A percentile compares a stretch with the other conserved stretches of the same genome.
These are phyloP conservation scores for Cylindrotheca fusiformis DNA, from an alignment of 108 stramenopile species.

Conservation along the genomic window DNA sequence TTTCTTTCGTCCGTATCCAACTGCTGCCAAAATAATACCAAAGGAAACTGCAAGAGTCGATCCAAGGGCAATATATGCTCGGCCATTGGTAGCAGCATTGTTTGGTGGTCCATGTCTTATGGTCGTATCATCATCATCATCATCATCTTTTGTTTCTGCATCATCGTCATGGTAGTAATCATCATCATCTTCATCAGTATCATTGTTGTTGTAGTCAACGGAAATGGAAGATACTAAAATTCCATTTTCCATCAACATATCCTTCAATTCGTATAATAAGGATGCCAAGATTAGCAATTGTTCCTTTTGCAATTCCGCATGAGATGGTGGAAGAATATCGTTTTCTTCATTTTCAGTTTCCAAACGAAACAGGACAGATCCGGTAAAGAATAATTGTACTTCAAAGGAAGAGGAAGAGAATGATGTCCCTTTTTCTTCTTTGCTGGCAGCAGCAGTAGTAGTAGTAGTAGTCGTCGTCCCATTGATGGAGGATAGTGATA, in stretches of 20 bases:
- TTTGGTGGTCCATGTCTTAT: background rate
- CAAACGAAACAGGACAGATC: no score
- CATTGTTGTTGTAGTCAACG: background rate
- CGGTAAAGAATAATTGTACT: no score
- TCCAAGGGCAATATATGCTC: background rate
- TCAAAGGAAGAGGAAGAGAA: no score
- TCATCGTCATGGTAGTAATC: background rate
- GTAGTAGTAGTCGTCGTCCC: no score
- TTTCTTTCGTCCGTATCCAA: background rate
- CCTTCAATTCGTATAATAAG: background rate
- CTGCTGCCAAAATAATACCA: background rate
- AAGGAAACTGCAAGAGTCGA: background rate
- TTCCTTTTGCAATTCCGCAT: background rate
- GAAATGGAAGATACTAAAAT: background rate
- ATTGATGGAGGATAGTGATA: no score
- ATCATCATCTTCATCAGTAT: background rate
- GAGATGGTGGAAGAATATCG: no score
- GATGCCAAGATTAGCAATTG: background rate
- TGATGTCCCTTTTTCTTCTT: no score
- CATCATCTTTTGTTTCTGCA: no score
- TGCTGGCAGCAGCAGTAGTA: no score
- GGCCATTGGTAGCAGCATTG: background rate
- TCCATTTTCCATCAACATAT: background rate
- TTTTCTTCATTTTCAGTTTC: no score
- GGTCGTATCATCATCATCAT: background rate